Percentiles rank a stretch among this genome's conserved stretches.
Conservation (phyloP, 2,329 filamentous ascomycete genomes). For the Sclerotinia minor region DNA sequence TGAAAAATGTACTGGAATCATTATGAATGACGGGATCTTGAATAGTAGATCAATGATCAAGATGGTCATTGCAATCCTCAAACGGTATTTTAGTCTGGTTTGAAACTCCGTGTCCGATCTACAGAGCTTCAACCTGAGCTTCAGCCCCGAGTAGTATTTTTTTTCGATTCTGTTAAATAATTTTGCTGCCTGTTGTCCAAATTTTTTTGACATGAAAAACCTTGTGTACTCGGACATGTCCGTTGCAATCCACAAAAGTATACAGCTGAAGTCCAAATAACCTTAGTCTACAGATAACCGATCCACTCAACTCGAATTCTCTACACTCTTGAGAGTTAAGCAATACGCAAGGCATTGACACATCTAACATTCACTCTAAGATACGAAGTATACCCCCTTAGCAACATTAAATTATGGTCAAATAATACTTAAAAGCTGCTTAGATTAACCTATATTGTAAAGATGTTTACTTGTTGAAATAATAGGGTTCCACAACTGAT, state of each 20-base stretch:
- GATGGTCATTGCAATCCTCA: neutral
- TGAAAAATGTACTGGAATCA: neutral
- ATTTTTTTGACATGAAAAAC: neutral
- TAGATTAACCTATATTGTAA: no score
- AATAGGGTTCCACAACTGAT: no score
- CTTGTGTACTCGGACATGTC: neutral
- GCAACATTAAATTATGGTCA: no score
- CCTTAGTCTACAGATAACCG: neutral
- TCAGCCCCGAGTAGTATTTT: no score
- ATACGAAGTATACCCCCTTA: neutral
- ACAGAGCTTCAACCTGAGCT: neutral
- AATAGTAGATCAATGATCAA: neutral
- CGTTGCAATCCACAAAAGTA: neutral
- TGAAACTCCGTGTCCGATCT: neutral
- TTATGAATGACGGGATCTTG: neutral
- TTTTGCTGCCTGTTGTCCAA: neutral
- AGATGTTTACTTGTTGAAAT: no score
- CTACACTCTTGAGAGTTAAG: neutral
- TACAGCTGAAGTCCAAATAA: neutral
- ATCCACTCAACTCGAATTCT: neutral
- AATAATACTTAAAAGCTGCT: no score
- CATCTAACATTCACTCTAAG: neutral
- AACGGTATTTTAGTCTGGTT: neutral
- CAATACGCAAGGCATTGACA: neutral
- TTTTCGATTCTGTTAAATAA: neutral